phyloP scores from a whole-genome alignment of 2,329 filamentous ascomycete species.

The Pseudocercospora ulei region DNA sequence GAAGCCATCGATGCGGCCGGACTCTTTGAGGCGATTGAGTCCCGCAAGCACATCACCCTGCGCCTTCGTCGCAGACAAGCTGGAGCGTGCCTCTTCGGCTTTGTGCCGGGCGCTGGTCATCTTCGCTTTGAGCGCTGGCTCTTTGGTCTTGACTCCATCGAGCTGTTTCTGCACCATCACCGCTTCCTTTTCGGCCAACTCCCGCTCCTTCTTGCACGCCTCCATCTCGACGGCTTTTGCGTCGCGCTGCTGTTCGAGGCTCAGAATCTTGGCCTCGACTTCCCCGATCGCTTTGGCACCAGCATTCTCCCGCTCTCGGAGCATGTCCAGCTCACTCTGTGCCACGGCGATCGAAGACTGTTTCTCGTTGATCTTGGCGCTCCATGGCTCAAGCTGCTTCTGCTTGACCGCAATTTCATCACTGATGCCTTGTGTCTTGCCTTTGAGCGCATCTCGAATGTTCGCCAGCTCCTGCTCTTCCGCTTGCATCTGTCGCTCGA shows the following conservation, averaged over 20 bases:
- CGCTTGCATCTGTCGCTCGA: conserved; percentile 64
- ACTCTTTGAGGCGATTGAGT: conserved; percentile 88
- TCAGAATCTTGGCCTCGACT: conserved; percentile 64
- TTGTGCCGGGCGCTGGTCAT: conserved; percentile 86
- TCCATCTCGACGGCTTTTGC: conserved; percentile 67
- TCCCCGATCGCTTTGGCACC: conserved; percentile 77
- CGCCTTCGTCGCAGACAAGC: conserved; percentile 78
- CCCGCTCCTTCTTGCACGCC: conserved; percentile 62
- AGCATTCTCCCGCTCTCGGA: conserved; percentile 79
- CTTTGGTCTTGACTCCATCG: conserved; percentile 60
- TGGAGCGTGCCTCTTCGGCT: conserved; percentile 88
- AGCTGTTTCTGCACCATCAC: conserved; percentile 63
- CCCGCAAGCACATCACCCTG: conserved; percentile 76
- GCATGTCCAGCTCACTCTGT: conserved; percentile 84
- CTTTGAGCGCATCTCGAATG: conserved; percentile 82
- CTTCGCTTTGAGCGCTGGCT: conserved; percentile 71
- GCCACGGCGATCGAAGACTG: conserved; percentile 88
- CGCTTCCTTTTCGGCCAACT: conserved; percentile 62
- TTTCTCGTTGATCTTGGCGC: conserved; percentile 92
- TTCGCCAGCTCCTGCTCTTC: conserved; percentile 73
- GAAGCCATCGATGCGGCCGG: conserved; percentile 92
- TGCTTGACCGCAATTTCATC: conserved; percentile 88
- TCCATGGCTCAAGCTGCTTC: conserved; percentile 91
- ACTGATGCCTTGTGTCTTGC: conserved; percentile 89
- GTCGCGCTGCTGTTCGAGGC: conserved; percentile 60